Percentiles rank a stretch among this genome's conserved stretches.
phyloP scores from a whole-genome alignment of 306 rosid species.

The Cucurbita ficifolia region DNA sequence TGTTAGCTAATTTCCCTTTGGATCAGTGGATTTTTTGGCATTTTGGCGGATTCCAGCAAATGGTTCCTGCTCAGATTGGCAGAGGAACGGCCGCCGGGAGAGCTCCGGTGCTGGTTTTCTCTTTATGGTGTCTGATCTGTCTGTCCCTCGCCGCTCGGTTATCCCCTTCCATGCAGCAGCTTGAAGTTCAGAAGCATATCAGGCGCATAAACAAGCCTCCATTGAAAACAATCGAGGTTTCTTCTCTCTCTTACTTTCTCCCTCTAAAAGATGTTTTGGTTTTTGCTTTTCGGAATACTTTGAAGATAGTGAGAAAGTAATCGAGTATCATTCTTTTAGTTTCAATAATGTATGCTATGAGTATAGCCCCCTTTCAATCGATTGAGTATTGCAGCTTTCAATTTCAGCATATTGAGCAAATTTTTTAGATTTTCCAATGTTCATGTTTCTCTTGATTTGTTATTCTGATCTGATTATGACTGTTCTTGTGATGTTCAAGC shows the following conservation, averaged over 20 bases:
- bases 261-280: background rate
- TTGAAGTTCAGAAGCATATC: constrained; percentile 72
- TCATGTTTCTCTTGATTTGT: background rate
- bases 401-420: background rate
- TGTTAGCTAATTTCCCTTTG: background rate
- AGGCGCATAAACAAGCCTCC: constrained; percentile 79
- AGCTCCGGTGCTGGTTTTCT: constrained; percentile 19
- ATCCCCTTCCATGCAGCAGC: constrained; percentile 46
- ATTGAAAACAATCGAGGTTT: constrained; percentile 65
- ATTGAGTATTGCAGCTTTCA: background rate
- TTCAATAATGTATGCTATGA: background rate
- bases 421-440: background rate
- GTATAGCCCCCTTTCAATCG: background rate
- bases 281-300: background rate
- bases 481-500: constrained; percentile 13
- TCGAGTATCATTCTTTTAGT: background rate
- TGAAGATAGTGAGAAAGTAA: background rate
- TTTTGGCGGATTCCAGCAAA: background rate
- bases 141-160: constrained; percentile 43
- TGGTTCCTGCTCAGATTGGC: constrained; percentile 14
- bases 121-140: constrained; percentile 33
- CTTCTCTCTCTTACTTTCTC: background rate
- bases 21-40: background rate
- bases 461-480: background rate
- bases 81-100: constrained; percentile 9